These are phyloP conservation scores for Talaromyces albobiverticillius DNA, from an alignment of 2,329 filamentous ascomycete species.

Conservation along the genomic window DNA sequence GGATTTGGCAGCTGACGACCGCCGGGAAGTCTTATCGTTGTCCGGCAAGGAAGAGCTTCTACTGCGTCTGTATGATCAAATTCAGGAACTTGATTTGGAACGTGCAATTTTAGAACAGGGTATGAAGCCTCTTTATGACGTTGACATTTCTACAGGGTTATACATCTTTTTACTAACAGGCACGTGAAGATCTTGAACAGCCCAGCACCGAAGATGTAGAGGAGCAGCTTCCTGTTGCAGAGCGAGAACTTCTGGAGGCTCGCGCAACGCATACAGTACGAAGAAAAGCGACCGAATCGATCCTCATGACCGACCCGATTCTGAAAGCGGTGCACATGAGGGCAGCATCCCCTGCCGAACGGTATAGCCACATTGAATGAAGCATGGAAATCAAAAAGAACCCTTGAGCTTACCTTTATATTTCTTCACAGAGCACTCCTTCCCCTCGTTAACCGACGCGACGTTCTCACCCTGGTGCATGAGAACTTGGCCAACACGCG, in stretches of 20 bases:
- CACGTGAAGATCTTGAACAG: slow-evolving; percentile 30
- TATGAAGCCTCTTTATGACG: slow-evolving; percentile 17
- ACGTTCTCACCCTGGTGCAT: slow-evolving; percentile 62
- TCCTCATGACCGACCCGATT: slow-evolving; percentile 70
- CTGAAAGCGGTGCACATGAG: slow-evolving; percentile 73
- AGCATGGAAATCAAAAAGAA: neutral
- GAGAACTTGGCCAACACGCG: slow-evolving; percentile 58
- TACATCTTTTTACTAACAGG: neutral
- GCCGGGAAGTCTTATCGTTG: slow-evolving; percentile 53
- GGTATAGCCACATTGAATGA: slow-evolving; percentile 49
- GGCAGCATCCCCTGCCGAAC: slow-evolving; percentile 63
- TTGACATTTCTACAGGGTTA: neutral
- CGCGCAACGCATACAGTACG: slow-evolving; percentile 67
- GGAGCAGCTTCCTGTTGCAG: slow-evolving; percentile 51
- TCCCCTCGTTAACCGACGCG: slow-evolving; percentile 64
- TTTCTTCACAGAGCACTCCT: slow-evolving; percentile 58
- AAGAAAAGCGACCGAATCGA: slow-evolving; percentile 65
- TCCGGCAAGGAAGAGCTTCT: slow-evolving; percentile 65
- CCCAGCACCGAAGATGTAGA: slow-evolving; percentile 51
- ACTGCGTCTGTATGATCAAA: slow-evolving; percentile 67
- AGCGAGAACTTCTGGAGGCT: slow-evolving; percentile 66
- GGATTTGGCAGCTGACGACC: slow-evolving; percentile 43
- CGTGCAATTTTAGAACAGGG: slow-evolving; percentile 60
- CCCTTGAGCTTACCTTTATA: neutral
- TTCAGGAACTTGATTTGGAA: slow-evolving; percentile 70